Conservation (phyloP, 495 filamentous ascomycete species). For the Aspergillus nanangensis region DNA sequence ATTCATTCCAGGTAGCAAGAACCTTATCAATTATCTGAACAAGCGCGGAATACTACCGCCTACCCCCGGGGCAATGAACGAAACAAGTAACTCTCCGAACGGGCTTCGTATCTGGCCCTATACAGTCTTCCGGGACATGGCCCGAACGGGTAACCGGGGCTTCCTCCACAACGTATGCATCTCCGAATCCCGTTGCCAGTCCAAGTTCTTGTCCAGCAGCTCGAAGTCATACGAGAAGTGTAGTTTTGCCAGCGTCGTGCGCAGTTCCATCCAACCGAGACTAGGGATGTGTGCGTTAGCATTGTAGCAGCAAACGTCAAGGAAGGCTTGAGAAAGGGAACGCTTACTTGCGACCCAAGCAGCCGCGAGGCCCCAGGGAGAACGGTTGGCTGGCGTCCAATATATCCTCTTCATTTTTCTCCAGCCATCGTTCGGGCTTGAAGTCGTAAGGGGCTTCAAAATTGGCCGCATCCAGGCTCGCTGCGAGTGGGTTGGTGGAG, state of each 20-base stretch:
- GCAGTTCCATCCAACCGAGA: constrained; percentile 21
- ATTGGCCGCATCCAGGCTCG: constrained; percentile 7
- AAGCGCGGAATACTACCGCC: too few relatives aligned
- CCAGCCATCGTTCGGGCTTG: constrained; percentile 18
- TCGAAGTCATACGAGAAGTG: constrained; percentile 25
- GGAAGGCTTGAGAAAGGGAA: neutral
- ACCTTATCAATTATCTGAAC: neutral
- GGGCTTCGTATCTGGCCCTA: neutral
- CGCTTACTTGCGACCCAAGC: constrained; percentile 22
- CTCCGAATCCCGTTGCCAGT: constrained; percentile 17
- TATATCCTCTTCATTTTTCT: constrained; percentile 5
- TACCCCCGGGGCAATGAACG: neutral
- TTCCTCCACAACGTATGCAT: constrained; percentile 21
- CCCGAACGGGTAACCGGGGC: constrained; percentile 19
- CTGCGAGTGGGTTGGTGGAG: constrained; percentile 11
- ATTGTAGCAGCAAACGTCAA: neutral
- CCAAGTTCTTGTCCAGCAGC: constrained; percentile 5
- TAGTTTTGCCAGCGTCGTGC: constrained; percentile 21
- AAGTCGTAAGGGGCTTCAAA: constrained; percentile 17
- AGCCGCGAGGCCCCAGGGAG: constrained; percentile 18
- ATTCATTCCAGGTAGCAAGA: neutral
- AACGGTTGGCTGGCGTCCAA: constrained; percentile 16
- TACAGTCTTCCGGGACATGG: neutral
- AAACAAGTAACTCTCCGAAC: neutral
- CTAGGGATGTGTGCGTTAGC: constrained; percentile 3